phyloP scores from a whole-genome alignment of 1,284 basidiomycete species.

The Cryptococcus sp. region DNA sequence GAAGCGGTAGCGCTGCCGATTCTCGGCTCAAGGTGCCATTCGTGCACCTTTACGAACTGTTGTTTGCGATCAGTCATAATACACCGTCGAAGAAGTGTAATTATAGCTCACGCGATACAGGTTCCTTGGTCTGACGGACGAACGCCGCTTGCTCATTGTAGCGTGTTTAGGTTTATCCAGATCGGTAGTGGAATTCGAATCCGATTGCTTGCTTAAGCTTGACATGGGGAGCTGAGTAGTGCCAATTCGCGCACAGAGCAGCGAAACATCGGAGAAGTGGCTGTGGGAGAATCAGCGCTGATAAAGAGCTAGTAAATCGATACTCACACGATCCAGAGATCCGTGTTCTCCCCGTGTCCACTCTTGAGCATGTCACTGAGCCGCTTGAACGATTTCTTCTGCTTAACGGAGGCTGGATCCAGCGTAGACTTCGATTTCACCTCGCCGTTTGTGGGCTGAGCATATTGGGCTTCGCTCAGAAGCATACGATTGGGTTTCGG shows the following conservation, averaged over 20 bases:
- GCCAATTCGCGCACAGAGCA: constrained; percentile 86
- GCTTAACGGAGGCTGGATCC: constrained; percentile 46
- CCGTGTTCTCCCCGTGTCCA: constrained; percentile 63
- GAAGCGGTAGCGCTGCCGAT: constrained; percentile 20
- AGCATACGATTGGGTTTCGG: constrained; percentile 86
- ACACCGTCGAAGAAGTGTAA: not conserved
- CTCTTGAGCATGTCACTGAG: constrained; percentile 66
- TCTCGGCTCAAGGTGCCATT: constrained; percentile 60
- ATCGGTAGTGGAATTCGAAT: constrained; percentile 65
- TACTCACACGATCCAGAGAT: constrained; percentile 79
- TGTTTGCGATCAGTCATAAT: constrained; percentile 7
- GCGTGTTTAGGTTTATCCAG: constrained; percentile 76
- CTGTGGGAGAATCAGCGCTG: constrained; percentile 16
- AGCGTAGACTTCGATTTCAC: constrained; percentile 52
- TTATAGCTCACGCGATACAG: constrained; percentile 69
- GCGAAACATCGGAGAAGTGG: constrained; percentile 89
- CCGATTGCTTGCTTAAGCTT: constrained; percentile 56
- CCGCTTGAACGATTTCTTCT: constrained; percentile 79
- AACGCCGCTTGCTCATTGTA: constrained; percentile 69
- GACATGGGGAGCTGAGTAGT: constrained; percentile 83
- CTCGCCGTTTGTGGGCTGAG: constrained; percentile 35
- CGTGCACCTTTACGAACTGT: constrained; percentile 70
- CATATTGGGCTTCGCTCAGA: constrained; percentile 73
- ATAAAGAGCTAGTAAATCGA: not conserved
- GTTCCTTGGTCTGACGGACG: constrained; percentile 78